Conservation (phyloP, 352 stramenopile species). For the Globisporangium canariense region DNA sequence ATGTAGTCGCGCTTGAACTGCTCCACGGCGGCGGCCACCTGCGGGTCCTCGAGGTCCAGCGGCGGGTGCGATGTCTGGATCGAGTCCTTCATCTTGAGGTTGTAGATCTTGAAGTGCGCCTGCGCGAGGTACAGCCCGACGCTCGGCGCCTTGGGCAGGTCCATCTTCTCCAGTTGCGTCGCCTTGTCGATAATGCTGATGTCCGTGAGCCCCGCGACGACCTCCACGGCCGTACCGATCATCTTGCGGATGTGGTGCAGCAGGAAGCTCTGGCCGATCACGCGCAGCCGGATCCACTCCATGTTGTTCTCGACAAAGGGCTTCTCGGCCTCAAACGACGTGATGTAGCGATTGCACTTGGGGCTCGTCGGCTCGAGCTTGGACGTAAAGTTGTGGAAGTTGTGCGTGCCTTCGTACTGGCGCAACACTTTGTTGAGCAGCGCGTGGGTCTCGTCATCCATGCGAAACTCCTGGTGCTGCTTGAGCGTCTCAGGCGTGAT, state of each 20-base stretch:
- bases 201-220: slow-evolving; percentile 58
- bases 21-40: slow-evolving; percentile 51
- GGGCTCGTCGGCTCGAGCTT: slow-evolving; percentile 81
- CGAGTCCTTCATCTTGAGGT: slow-evolving; percentile 65
- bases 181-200: slow-evolving; percentile 50
- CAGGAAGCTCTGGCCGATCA: slow-evolving; percentile 96
- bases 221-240: slow-evolving; percentile 84
- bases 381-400: slow-evolving; percentile 98
- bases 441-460: slow-evolving; percentile 49
- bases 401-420: slow-evolving; percentile 86
- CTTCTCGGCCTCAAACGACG: slow-evolving; percentile 82
- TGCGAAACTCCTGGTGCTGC: slow-evolving; percentile 69
- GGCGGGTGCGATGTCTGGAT: slow-evolving; percentile 67
- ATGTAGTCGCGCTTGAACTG: slow-evolving; percentile 78
- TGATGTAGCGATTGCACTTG: slow-evolving; percentile 90
- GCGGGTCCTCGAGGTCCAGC: slow-evolving; percentile 56
- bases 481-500: slow-evolving; percentile 62
- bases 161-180: slow-evolving; percentile 79
- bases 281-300: slow-evolving; percentile 94
- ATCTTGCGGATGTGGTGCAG: slow-evolving; percentile 99
- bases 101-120: slow-evolving; percentile 87
- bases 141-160: slow-evolving; percentile 82
- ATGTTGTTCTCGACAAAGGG: slow-evolving; percentile 86
- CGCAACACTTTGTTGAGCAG: slow-evolving; percentile 53
- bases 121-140: slow-evolving; percentile 84